Conservation (phyloP, 2,329 filamentous ascomycete species). For the Helicocarpus griseus region DNA sequence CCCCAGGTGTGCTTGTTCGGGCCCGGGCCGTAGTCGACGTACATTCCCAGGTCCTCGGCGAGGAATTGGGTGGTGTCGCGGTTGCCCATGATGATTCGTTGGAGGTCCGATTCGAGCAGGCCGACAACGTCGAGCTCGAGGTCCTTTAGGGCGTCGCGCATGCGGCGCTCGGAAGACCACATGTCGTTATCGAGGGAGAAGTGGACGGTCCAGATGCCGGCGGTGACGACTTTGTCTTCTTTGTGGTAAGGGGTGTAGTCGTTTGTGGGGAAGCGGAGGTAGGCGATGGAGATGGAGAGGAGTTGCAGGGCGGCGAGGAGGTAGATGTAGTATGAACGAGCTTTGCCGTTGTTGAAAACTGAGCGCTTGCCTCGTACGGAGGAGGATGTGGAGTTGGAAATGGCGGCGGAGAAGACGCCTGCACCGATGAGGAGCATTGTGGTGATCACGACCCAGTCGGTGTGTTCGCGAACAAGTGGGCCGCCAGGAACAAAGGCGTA, state of each 20-base stretch:
- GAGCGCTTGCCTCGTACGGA: constrained; percentile 27
- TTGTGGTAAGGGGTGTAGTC: constrained; percentile 85
- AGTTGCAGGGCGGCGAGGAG: constrained; percentile 68
- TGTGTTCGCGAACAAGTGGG: constrained; percentile 82
- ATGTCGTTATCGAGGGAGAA: constrained; percentile 97
- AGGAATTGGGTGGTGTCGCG: constrained; percentile 91
- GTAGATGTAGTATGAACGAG: constrained; percentile 60
- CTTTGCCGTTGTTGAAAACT: constrained; percentile 34
- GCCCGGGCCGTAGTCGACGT: constrained; percentile 91
- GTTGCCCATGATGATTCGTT: constrained; percentile 99
- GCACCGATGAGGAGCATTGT: constrained; percentile 78
- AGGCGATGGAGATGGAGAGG: constrained; percentile 68
- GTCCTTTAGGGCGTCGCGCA: constrained; percentile 83
- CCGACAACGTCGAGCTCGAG: constrained; percentile 96
- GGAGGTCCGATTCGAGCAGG: constrained; percentile 84
- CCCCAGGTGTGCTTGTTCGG: constrained; percentile 99
- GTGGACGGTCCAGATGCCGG: constrained; percentile 97
- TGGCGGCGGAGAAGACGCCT: constrained; percentile 63
- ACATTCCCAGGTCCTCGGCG: constrained; percentile 96
- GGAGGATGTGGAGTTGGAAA: constrained; percentile 39
- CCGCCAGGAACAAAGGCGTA: constrained; percentile 97
- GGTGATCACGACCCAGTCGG: constrained; percentile 85
- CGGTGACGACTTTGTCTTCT: constrained; percentile 78
- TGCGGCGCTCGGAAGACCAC: constrained; percentile 93
- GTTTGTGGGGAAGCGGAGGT: constrained; percentile 84